A percentile compares a stretch with the other conserved stretches of the same genome.
These are phyloP conservation scores for Biscogniauxia marginata DNA, from an alignment of 2,329 filamentous ascomycete genomes.

Conservation along the genomic window DNA sequence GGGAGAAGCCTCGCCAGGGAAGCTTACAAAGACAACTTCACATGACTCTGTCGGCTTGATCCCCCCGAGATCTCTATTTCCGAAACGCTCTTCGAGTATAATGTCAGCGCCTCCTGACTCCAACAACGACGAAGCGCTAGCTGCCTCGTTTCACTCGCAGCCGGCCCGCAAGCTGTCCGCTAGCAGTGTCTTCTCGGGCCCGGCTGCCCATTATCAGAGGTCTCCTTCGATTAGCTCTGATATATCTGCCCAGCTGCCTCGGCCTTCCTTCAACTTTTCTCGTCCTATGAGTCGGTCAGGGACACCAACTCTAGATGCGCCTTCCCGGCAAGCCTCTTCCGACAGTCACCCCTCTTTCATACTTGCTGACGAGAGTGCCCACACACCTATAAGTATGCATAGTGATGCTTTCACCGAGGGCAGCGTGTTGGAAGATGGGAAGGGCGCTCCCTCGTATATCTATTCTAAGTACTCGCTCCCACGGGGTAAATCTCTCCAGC, in stretches of 20 bases:
- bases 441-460: conserved; percentile 69
- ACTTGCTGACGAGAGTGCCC: conserved; percentile 61
- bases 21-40: conserved; percentile 40
- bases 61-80: conserved; percentile 49
- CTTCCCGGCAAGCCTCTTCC: conserved; percentile 61
- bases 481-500: conserved; percentile 74
- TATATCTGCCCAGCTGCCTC: conserved; percentile 64
- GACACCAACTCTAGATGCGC: conserved; percentile 56
- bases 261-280: conserved; percentile 90
- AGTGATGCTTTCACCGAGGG: conserved; percentile 65
- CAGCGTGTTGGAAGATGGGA: conserved; percentile 42
- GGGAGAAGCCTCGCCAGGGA: conserved; percentile 44
- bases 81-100: conserved; percentile 57
- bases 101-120: conserved; percentile 63
- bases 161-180: conserved; percentile 77
- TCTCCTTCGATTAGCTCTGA: conserved; percentile 87
- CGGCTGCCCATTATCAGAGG: conserved; percentile 58
- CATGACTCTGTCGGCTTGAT: conserved; percentile 52
- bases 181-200: conserved; percentile 50
- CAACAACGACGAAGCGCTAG: conserved; percentile 69
- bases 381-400: conserved; percentile 71
- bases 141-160: conserved; percentile 58
- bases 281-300: conserved; percentile 77
- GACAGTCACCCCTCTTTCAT: conserved; percentile 67
- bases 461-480: conserved; percentile 85